Percentiles rank a stretch among this genome's conserved stretches.
phyloP scores from a whole-genome alignment of 371 early-diverging fungal genomes.

The Saksenaea vasiformis region DNA sequence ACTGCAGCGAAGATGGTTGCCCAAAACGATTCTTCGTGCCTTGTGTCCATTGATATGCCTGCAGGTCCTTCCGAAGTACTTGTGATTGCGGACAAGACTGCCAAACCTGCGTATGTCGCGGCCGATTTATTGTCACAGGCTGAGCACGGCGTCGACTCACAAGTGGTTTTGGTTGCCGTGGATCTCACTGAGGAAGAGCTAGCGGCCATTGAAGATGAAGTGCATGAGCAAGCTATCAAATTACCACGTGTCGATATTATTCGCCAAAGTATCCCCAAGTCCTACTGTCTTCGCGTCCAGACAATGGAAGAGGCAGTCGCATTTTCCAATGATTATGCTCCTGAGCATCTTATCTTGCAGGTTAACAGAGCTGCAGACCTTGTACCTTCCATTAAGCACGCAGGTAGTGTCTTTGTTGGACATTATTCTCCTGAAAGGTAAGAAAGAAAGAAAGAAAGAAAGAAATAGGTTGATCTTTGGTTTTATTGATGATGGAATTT shows the following conservation, averaged over 20 bases:
- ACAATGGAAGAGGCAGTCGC: constrained; percentile 77
- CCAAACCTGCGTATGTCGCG: constrained; percentile 90
- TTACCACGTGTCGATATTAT: constrained; percentile 92
- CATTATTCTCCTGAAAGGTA: constrained; percentile 93
- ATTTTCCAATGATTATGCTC: constrained; percentile 95
- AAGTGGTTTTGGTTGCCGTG: constrained; percentile 93
- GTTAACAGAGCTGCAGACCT: constrained; percentile 69
- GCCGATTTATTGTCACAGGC: constrained; percentile 96
- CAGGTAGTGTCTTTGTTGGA: constrained; percentile 97
- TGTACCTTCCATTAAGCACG: constrained; percentile 76
- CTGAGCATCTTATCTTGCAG: constrained; percentile 97
- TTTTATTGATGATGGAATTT: not conserved
- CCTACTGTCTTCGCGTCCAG: constrained; percentile 69
- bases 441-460: not conserved
- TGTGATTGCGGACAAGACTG: constrained; percentile 87
- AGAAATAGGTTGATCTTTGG: not conserved
- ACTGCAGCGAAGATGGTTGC: constrained; percentile 98
- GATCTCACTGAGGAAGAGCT: constrained; percentile 66
- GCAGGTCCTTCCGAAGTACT: constrained; percentile 98
- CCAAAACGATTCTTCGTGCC: constrained; percentile 89
- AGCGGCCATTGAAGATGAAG: constrained; percentile 74
- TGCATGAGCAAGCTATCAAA: constrained; percentile 80
- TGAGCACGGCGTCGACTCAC: constrained; percentile 96
- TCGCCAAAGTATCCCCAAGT: constrained; percentile 83
- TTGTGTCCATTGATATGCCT: constrained; percentile 98